Conservation (phyloP, 164 flowering plant genomes). For the Sextonia rubra region DNA sequence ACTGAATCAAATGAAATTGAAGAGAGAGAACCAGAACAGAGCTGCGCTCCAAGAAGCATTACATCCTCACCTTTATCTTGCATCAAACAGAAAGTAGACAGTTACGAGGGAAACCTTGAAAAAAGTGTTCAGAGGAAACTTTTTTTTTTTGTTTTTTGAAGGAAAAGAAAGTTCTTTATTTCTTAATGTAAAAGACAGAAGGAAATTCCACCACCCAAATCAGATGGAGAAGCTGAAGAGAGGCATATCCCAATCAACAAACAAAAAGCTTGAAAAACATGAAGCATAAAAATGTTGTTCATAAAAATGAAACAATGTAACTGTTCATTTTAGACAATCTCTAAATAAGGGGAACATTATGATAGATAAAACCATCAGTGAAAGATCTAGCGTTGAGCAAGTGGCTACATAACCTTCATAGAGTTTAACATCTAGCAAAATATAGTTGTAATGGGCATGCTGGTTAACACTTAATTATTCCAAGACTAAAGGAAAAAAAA, state of each 20-base stretch:
- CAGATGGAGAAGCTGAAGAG: too few species aligned
- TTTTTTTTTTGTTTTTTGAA: too few species aligned
- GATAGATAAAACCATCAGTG: background rate
- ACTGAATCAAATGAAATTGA: conserved; percentile 64
- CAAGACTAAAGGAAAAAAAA: background rate
- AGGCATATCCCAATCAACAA: too few species aligned
- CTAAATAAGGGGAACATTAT: background rate
- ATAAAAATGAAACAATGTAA: too few species aligned
- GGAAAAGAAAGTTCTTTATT: too few species aligned
- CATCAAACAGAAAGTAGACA: conserved; percentile 3
- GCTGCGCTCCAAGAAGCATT: conserved; percentile 85
- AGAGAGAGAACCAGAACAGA: conserved; percentile 86
- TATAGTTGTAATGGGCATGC: background rate
- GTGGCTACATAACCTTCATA: background rate
- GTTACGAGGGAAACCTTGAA: background rate
- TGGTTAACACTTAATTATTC: background rate
- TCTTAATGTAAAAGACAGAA: too few species aligned
- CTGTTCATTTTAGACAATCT: too few species aligned
- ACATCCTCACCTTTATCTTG: conserved; percentile 96
- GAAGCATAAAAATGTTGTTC: too few species aligned
- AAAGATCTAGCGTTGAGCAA: background rate
- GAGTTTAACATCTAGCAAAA: background rate
- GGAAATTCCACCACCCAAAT: too few species aligned
- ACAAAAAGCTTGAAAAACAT: too few species aligned
- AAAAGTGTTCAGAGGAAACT: too few species aligned